A percentile compares a stretch with the other conserved stretches of the same genome.
These are phyloP conservation scores for Aureobasidium melanogenum DNA, from an alignment of 2,329 filamentous ascomycete species.

Conservation along the genomic window DNA sequence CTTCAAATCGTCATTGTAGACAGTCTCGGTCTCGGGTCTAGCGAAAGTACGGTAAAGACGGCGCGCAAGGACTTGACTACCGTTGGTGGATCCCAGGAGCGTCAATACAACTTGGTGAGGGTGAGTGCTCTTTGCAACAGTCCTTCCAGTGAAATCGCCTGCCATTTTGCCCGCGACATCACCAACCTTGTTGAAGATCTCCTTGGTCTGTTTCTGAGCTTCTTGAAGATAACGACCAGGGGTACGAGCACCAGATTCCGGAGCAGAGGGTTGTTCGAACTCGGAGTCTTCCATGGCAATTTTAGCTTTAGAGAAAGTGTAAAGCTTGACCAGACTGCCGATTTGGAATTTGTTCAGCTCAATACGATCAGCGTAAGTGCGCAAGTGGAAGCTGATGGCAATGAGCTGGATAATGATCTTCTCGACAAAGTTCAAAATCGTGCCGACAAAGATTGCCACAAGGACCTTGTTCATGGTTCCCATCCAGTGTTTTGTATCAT, in stretches of 20 bases:
- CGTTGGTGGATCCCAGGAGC: conserved; percentile 61
- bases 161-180: conserved; percentile 79
- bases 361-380: conserved; percentile 85
- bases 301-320: conserved; percentile 55
- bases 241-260: conserved; percentile 57
- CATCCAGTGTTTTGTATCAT: conserved; percentile 58
- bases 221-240: conserved; percentile 63
- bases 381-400: conserved; percentile 81
- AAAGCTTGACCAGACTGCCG: conserved; percentile 55
- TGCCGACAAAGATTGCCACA: conserved; percentile 71
- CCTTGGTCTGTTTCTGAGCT: conserved; percentile 64
- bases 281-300: conserved; percentile 67
- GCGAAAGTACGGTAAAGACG: conserved; percentile 82
- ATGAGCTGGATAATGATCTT: conserved; percentile 95
- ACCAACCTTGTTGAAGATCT: conserved; percentile 70
- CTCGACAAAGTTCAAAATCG: conserved; percentile 73
- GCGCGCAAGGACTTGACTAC: conserved; percentile 76
- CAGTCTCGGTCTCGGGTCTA: conserved; percentile 63
- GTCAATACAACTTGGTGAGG: conserved; percentile 77
- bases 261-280: conserved; percentile 48
- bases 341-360: conserved; percentile 90
- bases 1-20: conserved; percentile 68
- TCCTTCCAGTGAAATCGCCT: conserved; percentile 80
- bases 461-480: conserved; percentile 74
- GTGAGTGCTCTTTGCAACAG: conserved; percentile 59